phyloP scores from a whole-genome alignment of 2,329 filamentous ascomycete genomes.

The Aspergillus versicolor region DNA sequence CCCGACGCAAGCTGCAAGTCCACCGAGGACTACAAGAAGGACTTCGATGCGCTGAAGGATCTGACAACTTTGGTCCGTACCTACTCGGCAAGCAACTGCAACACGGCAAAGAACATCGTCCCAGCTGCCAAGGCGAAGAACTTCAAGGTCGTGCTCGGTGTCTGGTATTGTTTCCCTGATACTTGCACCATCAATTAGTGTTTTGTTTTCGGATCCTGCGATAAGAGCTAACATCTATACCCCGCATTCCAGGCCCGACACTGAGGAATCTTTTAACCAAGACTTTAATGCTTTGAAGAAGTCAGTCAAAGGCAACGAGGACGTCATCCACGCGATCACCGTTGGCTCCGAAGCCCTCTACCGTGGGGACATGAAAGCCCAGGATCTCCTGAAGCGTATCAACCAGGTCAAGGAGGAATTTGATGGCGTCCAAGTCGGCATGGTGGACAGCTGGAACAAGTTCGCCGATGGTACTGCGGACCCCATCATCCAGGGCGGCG shows the following conservation, averaged over 20 bases:
- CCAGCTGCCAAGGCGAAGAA: slow-evolving; percentile 64
- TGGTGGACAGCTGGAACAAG: slow-evolving; percentile 73
- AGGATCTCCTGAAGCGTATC: slow-evolving; percentile 61
- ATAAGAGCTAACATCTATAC: slow-evolving; percentile 6
- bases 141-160: slow-evolving; percentile 68
- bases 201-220: neutral
- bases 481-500: slow-evolving; percentile 58
- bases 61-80: slow-evolving; percentile 61
- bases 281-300: slow-evolving; percentile 60
- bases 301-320: slow-evolving; percentile 46
- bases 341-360: slow-evolving; percentile 71
- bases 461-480: slow-evolving; percentile 67
- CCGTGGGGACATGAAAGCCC: slow-evolving; percentile 64
- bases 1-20: slow-evolving; percentile 62
- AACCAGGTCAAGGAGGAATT: slow-evolving; percentile 58
- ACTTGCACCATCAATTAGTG: neutral
- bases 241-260: slow-evolving; percentile 54
- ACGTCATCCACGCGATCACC: slow-evolving; percentile 66
- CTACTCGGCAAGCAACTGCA: slow-evolving; percentile 67
- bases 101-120: slow-evolving; percentile 61
- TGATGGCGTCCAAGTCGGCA: slow-evolving; percentile 60
- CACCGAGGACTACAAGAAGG: slow-evolving; percentile 60
- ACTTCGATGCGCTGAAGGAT: slow-evolving; percentile 61
- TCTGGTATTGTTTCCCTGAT: slow-evolving; percentile 54
- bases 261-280: slow-evolving; percentile 59